A percentile compares a stretch with the other conserved stretches of the same genome.
phyloP scores from a whole-genome alignment of 1,284 basidiomycete species.

The Moesziomyces parantarcticus region DNA sequence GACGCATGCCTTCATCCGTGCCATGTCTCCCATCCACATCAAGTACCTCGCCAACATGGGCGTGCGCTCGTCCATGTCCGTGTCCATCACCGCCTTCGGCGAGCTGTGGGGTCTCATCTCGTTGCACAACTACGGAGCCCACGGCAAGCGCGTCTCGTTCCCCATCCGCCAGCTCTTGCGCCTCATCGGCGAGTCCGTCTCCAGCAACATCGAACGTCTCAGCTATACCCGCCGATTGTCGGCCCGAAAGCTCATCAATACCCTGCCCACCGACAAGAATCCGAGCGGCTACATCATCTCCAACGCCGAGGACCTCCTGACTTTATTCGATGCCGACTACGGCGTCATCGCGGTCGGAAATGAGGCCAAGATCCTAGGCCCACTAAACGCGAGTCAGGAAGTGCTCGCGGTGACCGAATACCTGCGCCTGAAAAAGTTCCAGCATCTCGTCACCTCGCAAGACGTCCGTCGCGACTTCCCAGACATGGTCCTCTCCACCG shows the following conservation, averaged over 20 bases:
- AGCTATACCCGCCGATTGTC: constrained; percentile 82
- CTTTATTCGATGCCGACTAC: constrained; percentile 85
- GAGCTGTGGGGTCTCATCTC: constrained; percentile 85
- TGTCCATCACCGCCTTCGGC: constrained; percentile 85
- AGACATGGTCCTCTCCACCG: constrained; percentile 77
- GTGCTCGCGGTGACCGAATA: constrained; percentile 86
- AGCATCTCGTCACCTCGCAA: constrained; percentile 70
- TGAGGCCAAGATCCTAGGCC: constrained; percentile 77
- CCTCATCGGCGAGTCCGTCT: constrained; percentile 83
- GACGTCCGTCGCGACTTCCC: constrained; percentile 79
- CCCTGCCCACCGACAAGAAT: constrained; percentile 78
- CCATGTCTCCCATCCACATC: constrained; percentile 89
- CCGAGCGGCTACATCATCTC: constrained; percentile 87
- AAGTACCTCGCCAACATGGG: constrained; percentile 73
- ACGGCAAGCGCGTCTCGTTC: constrained; percentile 85
- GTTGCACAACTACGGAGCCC: constrained; percentile 82
- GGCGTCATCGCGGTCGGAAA: constrained; percentile 86
- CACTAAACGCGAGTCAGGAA: constrained; percentile 83
- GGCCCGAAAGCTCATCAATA: constrained; percentile 84
- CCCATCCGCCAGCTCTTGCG: constrained; percentile 78
- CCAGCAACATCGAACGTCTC: constrained; percentile 83
- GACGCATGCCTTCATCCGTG: constrained; percentile 86
- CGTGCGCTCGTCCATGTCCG: constrained; percentile 65
- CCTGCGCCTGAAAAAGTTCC: constrained; percentile 77
- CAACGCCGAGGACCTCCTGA: constrained; percentile 83